These are phyloP conservation scores for Russula sp. DNA, from an alignment of 768 basidiomycete genomes.

Conservation along the genomic window DNA sequence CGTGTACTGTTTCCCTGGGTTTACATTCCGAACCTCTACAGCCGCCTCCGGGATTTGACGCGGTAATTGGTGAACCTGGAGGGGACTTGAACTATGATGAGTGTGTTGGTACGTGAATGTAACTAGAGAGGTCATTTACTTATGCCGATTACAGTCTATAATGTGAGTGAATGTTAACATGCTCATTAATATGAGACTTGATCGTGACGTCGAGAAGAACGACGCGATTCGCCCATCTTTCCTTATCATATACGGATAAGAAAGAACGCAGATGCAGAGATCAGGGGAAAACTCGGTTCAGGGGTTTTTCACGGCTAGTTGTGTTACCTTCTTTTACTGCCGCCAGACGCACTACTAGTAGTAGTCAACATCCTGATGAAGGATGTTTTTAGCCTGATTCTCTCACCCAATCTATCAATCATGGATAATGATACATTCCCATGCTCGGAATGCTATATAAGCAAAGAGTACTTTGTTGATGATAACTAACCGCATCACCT, in stretches of 20 bases:
- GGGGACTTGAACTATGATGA: constrained; percentile 26
- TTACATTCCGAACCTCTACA: background rate
- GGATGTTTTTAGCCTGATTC: too few relatives aligned
- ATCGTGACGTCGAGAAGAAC: constrained; percentile 16
- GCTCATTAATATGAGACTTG: background rate
- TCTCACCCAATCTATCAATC: too few relatives aligned
- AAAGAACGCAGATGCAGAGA: background rate
- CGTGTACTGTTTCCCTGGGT: background rate
- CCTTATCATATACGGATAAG: constrained; percentile 20
- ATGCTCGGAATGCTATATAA: too few relatives aligned
- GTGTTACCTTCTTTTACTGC: too few relatives aligned
- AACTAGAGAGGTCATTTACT: background rate
- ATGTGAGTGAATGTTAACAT: constrained; percentile 8
- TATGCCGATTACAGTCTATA: constrained; percentile 16
- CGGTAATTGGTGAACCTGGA: constrained; percentile 26
- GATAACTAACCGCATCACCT: too few relatives aligned
- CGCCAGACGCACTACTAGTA: too few relatives aligned
- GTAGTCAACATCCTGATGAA: too few relatives aligned
- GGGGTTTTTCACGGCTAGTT: too few relatives aligned
- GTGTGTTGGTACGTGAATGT: constrained; percentile 22
- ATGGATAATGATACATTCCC: too few relatives aligned
- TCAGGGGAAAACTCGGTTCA: background rate
- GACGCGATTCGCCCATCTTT: constrained; percentile 25
- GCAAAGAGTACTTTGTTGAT: too few relatives aligned
- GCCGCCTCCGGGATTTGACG: constrained; percentile 24